Evolutionary conservation across 2,329 filamentous ascomycete species (phyloP).

Genomic region (Ophiostoma himal-ulmi): DNA sequence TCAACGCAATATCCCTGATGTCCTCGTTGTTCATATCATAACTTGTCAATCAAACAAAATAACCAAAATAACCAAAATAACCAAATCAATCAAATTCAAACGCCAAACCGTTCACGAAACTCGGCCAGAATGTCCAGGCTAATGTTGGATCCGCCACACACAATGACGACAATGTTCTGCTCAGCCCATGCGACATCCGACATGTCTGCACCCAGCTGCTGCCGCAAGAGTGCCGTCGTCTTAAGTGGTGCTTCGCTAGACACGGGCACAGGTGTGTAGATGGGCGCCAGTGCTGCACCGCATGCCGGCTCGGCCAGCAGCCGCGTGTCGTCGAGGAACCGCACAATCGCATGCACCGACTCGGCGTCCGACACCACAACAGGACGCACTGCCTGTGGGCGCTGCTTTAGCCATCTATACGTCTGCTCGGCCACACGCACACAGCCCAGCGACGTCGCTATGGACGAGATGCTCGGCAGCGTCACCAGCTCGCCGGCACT

Average conservation of each 20-base stretch:
- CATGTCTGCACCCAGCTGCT: constrained; percentile 49
- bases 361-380: constrained; percentile 67
- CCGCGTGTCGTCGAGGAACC: constrained; percentile 74
- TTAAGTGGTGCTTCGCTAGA: background rate
- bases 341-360: constrained; percentile 69
- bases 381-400: constrained; percentile 42
- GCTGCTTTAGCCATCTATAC: constrained; percentile 53
- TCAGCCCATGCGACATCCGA: constrained; percentile 53
- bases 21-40: background rate
- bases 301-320: constrained; percentile 80
- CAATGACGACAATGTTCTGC: constrained; percentile 73
- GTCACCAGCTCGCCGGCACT: constrained; percentile 50
- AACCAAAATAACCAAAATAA: background rate
- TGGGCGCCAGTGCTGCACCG: constrained; percentile 68
- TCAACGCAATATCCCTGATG: background rate
- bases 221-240: constrained; percentile 41
- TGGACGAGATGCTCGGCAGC: constrained; percentile 62
- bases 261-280: constrained; percentile 44
- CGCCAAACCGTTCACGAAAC: constrained; percentile 48
- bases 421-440: constrained; percentile 54
- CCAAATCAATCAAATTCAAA: constrained; percentile 23
- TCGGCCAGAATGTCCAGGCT: constrained; percentile 54
- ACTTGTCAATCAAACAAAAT: background rate
- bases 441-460: constrained; percentile 66
- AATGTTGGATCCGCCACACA: constrained; percentile 74